These are phyloP conservation scores for Sclerotinia glacialis DNA, from an alignment of 2,329 filamentous ascomycete genomes.

Conservation along the genomic window DNA sequence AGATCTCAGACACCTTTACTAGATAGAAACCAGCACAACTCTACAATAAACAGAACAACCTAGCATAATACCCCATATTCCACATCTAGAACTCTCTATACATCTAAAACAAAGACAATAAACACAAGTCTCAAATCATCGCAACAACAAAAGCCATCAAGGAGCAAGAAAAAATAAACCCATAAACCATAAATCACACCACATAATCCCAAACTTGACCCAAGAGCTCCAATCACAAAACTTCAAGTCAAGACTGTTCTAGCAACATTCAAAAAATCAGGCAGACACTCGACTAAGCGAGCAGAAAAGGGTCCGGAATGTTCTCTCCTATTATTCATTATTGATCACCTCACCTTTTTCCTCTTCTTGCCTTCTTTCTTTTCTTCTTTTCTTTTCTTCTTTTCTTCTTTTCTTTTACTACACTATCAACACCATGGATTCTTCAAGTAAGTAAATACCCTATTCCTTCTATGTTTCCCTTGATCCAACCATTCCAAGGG, in stretches of 20 bases:
- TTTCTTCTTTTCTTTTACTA: neutral
- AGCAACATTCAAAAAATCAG: neutral
- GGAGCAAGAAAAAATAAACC: neutral
- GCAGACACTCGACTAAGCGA: slow-evolving; percentile 10
- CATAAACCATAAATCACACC: neutral
- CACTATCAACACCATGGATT: neutral
- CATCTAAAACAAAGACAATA: neutral
- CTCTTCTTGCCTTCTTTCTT: neutral
- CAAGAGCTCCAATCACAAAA: neutral
- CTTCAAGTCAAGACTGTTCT: neutral
- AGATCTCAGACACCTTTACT: neutral
- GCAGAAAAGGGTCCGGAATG: slow-evolving; percentile 1
- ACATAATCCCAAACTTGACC: neutral
- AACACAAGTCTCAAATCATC: neutral
- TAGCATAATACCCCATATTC: neutral
- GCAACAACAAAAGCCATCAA: neutral
- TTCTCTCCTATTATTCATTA: neutral
- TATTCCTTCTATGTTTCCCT: neutral
- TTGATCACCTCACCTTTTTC: neutral
- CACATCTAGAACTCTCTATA: neutral
- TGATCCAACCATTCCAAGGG: neutral
- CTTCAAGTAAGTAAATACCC: neutral
- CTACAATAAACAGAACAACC: neutral
- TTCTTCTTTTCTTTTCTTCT: neutral
- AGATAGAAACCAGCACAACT: neutral